These are phyloP conservation scores for Rhizomucor miehei DNA, from an alignment of 371 early-diverging fungal species.

Conservation along the genomic window DNA sequence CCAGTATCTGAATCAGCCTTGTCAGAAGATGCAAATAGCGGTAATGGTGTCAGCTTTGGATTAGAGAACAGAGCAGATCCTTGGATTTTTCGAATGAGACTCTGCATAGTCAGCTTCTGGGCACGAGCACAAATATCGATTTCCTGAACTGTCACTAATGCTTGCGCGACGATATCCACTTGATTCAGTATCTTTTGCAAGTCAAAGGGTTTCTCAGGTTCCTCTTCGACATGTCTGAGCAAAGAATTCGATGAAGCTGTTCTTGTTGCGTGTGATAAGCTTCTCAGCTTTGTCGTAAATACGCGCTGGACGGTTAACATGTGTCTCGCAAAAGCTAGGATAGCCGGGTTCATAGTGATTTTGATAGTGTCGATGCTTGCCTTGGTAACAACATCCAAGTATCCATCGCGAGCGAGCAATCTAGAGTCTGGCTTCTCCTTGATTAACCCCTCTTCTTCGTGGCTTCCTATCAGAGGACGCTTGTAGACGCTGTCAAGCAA, in stretches of 20 bases:
- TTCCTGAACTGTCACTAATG: constrained; percentile 28
- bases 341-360: constrained; percentile 58
- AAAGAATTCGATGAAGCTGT: constrained; percentile 1
- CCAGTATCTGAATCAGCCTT: constrained; percentile 45
- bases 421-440: constrained; percentile 2
- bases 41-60: constrained; percentile 34
- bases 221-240: constrained; percentile 1
- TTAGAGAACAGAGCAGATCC: constrained; percentile 46
- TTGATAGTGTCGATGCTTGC: constrained; percentile 46
- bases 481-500: constrained; percentile 35
- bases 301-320: constrained; percentile 72
- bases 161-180: constrained; percentile 44
- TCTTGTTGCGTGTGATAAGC: constrained; percentile 26
- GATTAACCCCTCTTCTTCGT: constrained; percentile 8
- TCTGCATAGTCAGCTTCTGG: constrained; percentile 42
- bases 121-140: constrained; percentile 45
- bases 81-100: constrained; percentile 31
- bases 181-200: constrained; percentile 26
- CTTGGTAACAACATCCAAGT: constrained; percentile 49
- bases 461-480: constrained; percentile 17
- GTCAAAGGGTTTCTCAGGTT: constrained; percentile 13
- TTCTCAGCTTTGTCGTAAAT: constrained; percentile 51
- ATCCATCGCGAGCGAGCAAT: constrained; percentile 33
- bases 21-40: constrained; percentile 21
- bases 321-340: constrained; percentile 72